These are phyloP conservation scores for Umbelopsis sp. DNA, from an alignment of 371 early-diverging fungal genomes.

Conservation along the genomic window DNA sequence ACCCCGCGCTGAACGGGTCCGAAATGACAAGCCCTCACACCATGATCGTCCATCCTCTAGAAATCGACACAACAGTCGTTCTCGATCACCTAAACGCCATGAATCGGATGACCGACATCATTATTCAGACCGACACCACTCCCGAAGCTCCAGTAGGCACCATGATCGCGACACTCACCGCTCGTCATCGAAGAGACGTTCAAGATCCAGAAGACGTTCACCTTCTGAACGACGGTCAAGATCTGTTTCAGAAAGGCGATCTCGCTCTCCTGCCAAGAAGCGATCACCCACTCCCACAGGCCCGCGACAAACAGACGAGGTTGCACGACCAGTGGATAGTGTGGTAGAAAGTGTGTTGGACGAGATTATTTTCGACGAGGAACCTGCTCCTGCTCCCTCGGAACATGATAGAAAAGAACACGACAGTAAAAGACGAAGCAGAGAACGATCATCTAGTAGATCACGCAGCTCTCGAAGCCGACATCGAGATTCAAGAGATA, in stretches of 20 bases:
- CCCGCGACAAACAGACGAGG: slow-evolving; percentile 17
- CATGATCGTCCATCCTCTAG: neutral
- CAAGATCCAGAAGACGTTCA: slow-evolving; percentile 22
- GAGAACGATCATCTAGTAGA: slow-evolving; percentile 21
- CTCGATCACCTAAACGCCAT: slow-evolving; percentile 28
- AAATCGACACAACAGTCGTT: slow-evolving; percentile 20
- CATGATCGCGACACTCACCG: neutral
- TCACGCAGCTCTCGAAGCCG: slow-evolving; percentile 24
- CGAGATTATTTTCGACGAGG: slow-evolving; percentile 7
- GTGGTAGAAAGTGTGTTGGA: slow-evolving; percentile 16
- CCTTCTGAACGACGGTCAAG: slow-evolving; percentile 27
- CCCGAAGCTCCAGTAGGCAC: neutral
- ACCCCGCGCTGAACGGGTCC: slow-evolving; percentile 32
- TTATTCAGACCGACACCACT: neutral
- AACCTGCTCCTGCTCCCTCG: neutral
- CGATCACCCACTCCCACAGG: slow-evolving; percentile 14
- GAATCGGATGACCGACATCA: slow-evolving; percentile 19
- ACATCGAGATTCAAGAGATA: slow-evolving; percentile 35
- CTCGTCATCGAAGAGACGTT: slow-evolving; percentile 17
- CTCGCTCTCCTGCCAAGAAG: slow-evolving; percentile 13
- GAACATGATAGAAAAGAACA: neutral
- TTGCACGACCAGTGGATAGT: slow-evolving; percentile 19
- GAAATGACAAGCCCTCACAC: neutral
- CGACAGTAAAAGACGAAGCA: neutral
- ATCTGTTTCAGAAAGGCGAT: slow-evolving; percentile 25